Evolutionary conservation across 2,329 filamentous ascomycete species (phyloP).

Genomic region (Pseudogymnoascus sp.): DNA sequence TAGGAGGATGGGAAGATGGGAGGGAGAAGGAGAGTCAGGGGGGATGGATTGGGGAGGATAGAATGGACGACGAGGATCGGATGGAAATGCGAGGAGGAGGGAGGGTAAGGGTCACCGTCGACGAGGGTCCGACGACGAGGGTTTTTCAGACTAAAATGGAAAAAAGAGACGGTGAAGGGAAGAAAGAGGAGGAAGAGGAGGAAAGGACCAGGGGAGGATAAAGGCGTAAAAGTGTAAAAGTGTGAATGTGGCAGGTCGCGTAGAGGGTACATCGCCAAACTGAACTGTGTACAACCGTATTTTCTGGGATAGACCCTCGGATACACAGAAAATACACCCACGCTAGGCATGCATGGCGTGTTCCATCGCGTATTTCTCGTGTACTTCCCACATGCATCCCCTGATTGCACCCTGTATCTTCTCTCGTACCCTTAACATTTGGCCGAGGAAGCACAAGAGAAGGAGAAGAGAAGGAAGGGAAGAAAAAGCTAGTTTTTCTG

Average conservation of each 20-base stretch:
- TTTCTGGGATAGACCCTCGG: background rate
- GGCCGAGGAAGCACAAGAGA: background rate
- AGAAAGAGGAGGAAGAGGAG: background rate
- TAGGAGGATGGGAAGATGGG: background rate
- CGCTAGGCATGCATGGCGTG: background rate
- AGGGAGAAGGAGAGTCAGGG: background rate
- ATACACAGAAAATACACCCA: background rate
- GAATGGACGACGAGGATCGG: background rate
- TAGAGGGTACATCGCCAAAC: background rate
- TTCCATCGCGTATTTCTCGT: background rate
- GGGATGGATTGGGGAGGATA: background rate
- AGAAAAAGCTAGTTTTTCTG: background rate
- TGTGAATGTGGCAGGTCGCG: background rate
- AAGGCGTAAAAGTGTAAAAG: background rate
- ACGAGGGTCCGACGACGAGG: background rate
- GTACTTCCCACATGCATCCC: background rate
- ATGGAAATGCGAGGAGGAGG: background rate
- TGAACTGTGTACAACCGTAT: no score
- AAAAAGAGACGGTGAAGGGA: background rate
- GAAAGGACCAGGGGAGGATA: background rate
- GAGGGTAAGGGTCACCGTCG: background rate
- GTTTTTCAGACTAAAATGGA: background rate
- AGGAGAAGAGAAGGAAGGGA: no score
- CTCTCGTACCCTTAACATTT: background rate
- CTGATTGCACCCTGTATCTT: background rate